A percentile compares a stretch with the other conserved stretches of the same genome.
These are phyloP conservation scores for Entomortierella parvispora DNA, from an alignment of 192 early-diverging fungal genomes.

Conservation along the genomic window DNA sequence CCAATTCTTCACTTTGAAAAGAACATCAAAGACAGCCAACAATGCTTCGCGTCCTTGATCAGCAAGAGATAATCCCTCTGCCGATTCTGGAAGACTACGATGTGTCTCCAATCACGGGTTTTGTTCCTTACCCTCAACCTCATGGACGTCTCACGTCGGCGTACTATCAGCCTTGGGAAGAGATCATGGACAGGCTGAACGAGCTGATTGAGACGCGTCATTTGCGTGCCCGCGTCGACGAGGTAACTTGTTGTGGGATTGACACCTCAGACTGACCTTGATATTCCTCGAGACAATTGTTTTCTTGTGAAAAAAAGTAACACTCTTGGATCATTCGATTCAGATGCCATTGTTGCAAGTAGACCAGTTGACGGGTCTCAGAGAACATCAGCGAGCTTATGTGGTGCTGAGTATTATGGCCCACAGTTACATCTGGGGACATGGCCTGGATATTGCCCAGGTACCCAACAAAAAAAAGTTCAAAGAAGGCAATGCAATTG, in stretches of 20 bases:
- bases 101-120: constrained; percentile 82
- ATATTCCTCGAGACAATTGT: too few relatives aligned
- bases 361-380: constrained; percentile 57
- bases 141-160: constrained; percentile 71
- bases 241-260: constrained; percentile 66
- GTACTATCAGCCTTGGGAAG: constrained; percentile 91
- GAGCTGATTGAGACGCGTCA: constrained; percentile 72
- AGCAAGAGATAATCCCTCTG: too few relatives aligned
- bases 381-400: constrained; percentile 87
- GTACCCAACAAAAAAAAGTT: constrained; percentile 28
- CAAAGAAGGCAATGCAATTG: too few relatives aligned
- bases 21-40: too few relatives aligned
- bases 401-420: constrained; percentile 82
- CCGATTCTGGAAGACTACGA: constrained; percentile 79
- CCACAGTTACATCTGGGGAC: constrained; percentile 94
- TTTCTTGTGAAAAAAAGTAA: background rate
- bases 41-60: too few relatives aligned
- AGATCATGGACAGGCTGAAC: constrained; percentile 81
- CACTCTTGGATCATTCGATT: background rate
- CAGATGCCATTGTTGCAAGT: constrained; percentile 80
- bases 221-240: constrained; percentile 67
- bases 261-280: too few relatives aligned
- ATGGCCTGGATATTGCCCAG: constrained; percentile 73
- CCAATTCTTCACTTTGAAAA: too few relatives aligned
- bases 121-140: constrained; percentile 82